Evolutionary conservation across 305 asterid genomes (phyloP), one percentile per base, ranked within the genome.

Genomic region (Caryopteris hybrid): DNA sequence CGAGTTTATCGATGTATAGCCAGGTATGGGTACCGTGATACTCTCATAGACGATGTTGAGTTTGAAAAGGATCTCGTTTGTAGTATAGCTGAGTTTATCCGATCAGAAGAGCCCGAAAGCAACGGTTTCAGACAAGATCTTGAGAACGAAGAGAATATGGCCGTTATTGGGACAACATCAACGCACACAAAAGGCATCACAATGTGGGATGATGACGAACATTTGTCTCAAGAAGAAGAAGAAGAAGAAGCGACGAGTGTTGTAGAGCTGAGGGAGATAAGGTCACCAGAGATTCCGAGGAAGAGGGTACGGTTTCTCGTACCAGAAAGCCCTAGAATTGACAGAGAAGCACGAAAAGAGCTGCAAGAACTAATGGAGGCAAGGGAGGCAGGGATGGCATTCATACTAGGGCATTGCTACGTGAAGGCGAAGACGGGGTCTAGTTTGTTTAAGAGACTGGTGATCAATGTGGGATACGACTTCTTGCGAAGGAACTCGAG

Each of bases 341-440:
- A 81, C 18, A 17, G 72, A 17, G 71, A 75, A 8, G 81, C 71
- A 0, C 78, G 62, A n/a, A 75, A 56, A 1, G 97, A 90, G 83
- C 61, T 90, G 64, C 80, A 71, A 25, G 97, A 86, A 20, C 71
- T 92, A 22, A 85, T 80, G 90, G 98, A 88, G 41, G 96, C 97
- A 0, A 79, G 97, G 72, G 96, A 90, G 63, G 84, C 97, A 0
- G 98, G 97, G 47, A 77, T 92, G 90, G 96, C 97, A 1, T 90
- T 90, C 68, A 86, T 92, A 63, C 62, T 92, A 14, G 96, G 95
- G 0, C 95, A 88, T 34, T 85, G 89, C 25, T 88, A 92, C 11
- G 97, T 92, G 58, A 82, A 69, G 63, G 96, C 97, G 8, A 92
- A 92, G 69, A 48, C 80, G 0, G 97, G 96, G 52, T 92, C 97